These are phyloP conservation scores for Epichloe sp. DNA, from an alignment of 2,329 filamentous ascomycete species.

Conservation along the genomic window DNA sequence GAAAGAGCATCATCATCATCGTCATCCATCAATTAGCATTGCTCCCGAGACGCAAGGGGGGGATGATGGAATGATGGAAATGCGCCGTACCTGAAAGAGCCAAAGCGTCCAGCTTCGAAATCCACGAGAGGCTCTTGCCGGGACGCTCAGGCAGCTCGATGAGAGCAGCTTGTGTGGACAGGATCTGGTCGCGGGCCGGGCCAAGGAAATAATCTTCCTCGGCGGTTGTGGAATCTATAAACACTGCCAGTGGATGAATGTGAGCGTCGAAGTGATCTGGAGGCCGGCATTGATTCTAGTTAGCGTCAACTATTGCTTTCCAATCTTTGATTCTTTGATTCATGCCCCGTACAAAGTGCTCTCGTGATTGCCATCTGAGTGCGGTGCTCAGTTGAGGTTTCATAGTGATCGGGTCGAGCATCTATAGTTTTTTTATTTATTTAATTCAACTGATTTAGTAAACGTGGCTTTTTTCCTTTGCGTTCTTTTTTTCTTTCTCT, in stretches of 20 bases:
- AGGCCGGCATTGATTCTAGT: not conserved
- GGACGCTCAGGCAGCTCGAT: conserved; percentile 60
- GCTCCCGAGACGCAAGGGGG: not conserved
- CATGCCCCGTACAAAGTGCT: conserved; percentile 42
- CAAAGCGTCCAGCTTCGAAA: conserved; percentile 61
- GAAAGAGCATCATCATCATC: not conserved
- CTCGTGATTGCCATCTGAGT: conserved; percentile 51
- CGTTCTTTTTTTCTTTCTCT: too few species aligned
- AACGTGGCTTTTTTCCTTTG: too few species aligned
- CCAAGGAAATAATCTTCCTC: conserved; percentile 59
- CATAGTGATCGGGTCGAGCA: conserved; percentile 62
- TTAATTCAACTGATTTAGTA: not conserved
- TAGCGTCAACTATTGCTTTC: not conserved
- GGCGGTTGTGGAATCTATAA: conserved; percentile 52
- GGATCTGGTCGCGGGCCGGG: conserved; percentile 43
- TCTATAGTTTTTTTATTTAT: conserved; percentile 30
- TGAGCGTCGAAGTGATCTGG: conserved; percentile 53
- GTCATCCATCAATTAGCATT: conserved; percentile 4
- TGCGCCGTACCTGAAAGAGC: conserved; percentile 46
- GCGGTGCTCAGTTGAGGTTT: conserved; percentile 55
- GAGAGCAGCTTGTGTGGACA: conserved; percentile 41
- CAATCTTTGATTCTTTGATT: not conserved
- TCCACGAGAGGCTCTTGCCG: conserved; percentile 57
- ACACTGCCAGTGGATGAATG: conserved; percentile 63
- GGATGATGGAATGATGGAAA: too few species aligned